A percentile compares a stretch with the other conserved stretches of the same genome.
phyloP scores from a whole-genome alignment of 306 rosid genomes.

The Psophocarpus tetragonolobus region DNA sequence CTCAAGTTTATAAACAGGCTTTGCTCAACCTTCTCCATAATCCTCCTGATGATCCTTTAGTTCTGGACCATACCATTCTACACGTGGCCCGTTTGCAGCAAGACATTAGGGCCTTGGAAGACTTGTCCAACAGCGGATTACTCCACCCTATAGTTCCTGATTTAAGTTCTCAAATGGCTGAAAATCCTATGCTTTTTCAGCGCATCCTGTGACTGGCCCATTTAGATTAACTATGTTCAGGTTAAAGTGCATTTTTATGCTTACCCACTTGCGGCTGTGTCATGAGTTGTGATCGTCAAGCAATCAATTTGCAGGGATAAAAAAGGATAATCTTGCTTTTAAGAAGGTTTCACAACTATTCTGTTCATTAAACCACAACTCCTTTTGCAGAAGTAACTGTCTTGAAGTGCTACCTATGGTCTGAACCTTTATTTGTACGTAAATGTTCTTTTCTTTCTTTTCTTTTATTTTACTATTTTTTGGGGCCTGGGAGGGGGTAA shows the following conservation, averaged over 20 bases:
- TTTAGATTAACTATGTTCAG: slow-evolving; percentile 15
- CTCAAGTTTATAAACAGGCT: slow-evolving; percentile 65
- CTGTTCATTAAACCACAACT: slow-evolving; percentile 1
- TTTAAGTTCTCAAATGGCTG: slow-evolving; percentile 51
- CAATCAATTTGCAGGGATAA: not conserved
- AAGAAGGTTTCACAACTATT: not conserved
- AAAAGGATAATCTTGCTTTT: not conserved
- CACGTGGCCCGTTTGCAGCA: slow-evolving; percentile 62
- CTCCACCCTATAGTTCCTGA: slow-evolving; percentile 64
- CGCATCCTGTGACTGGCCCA: slow-evolving; percentile 36
- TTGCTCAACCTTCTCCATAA: slow-evolving; percentile 64
- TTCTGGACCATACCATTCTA: slow-evolving; percentile 62
- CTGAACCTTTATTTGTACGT: slow-evolving; percentile 2
- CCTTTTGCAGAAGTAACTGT: slow-evolving; percentile 21
- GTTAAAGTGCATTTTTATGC: slow-evolving; percentile 17
- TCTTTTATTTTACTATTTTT: not conserved
- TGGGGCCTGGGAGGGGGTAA: not conserved
- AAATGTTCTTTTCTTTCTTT: not conserved
- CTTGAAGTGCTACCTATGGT: not conserved
- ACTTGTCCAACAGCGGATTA: slow-evolving; percentile 60
- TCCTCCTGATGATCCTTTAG: slow-evolving; percentile 69
- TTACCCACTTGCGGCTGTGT: slow-evolving; percentile 13
- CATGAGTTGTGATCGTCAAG: not conserved
- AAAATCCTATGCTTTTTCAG: slow-evolving; percentile 47
- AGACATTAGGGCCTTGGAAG: slow-evolving; percentile 67